phyloP scores from a whole-genome alignment of 257 asterid genomes.

The Gentiana macrophylla region DNA sequence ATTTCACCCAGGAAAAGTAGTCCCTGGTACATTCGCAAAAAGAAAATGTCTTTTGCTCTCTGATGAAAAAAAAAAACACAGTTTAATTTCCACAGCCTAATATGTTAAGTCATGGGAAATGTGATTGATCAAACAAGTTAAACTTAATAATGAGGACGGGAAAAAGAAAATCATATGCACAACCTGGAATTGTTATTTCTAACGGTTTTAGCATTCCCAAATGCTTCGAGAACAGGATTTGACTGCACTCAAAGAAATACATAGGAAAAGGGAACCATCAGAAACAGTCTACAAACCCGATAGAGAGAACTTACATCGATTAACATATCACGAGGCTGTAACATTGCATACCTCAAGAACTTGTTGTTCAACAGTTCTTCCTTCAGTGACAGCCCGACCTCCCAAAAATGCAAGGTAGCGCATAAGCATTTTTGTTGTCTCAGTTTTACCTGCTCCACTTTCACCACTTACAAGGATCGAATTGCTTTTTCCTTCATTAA shows the following conservation, averaged over 20 bases:
- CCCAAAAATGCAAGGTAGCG: slow-evolving; percentile 89
- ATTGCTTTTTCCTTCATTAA: slow-evolving; percentile 81
- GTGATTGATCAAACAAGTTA: neutral
- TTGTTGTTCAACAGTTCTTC: slow-evolving; percentile 98
- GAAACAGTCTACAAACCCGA: slow-evolving; percentile 2
- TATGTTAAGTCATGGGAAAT: neutral
- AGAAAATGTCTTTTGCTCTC: neutral
- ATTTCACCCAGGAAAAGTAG: slow-evolving; percentile 1
- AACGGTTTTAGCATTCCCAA: slow-evolving; percentile 97
- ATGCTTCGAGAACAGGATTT: slow-evolving; percentile 99
- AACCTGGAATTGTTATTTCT: slow-evolving; percentile 98
- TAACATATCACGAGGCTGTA: slow-evolving; percentile 1
- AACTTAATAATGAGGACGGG: slow-evolving; percentile 5
- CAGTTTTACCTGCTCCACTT: slow-evolving; percentile 99
- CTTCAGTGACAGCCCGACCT: slow-evolving; percentile 95
- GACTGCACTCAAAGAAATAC: slow-evolving; percentile 50
- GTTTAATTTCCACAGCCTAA: neutral
- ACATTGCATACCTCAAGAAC: slow-evolving; percentile 81
- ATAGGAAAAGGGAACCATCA: neutral
- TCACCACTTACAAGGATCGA: slow-evolving; percentile 98
- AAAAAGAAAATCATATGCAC: slow-evolving; percentile 21
- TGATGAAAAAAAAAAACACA: neutral
- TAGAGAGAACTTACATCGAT: neutral
- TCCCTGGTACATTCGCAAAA: slow-evolving; percentile 2
- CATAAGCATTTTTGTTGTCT: slow-evolving; percentile 99